Evolutionary conservation across 495 filamentous ascomycete species (phyloP), one percentile per base, ranked within the genome.

Genomic region (Penicilliopsis zonata): DNA sequence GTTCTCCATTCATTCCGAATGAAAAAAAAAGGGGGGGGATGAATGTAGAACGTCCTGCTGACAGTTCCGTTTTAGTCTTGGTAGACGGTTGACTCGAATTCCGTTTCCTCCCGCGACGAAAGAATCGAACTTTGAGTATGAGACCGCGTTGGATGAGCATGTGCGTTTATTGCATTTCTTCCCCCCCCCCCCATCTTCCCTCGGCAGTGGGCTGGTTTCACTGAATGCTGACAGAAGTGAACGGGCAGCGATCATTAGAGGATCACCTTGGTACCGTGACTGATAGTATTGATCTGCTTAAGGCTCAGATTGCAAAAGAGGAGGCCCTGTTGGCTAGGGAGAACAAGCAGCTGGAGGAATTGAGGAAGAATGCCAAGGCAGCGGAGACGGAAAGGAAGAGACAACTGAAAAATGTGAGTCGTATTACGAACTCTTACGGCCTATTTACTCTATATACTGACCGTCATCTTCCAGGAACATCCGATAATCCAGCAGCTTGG

Each of bases 21-120:
- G n/a, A n/a, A n/a, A n/a, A n/a, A n/a, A n/a, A 24, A 7, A 7
- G 22, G 22, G 7, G 22, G 6, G 22, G 7, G 38, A 33, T 10
- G 28, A 6, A 20, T 29, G 30, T 33, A 9, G 23, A 17, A 18
- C n/a, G 15, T 34, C 4, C 26, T 5, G 5, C n/a, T 28, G 5
- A 10, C n/a, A 22, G 5, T 17, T 34, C 9, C 16, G 26, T 32
- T 20, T 13, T 28, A 66, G 59, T 34, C 50, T 76, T 24, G 60
- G 50, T 29, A 64, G 57, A 37, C 54, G 62, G 24, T 45, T 78
- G 9, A 68, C 70, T 17, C 58, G 63, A 25, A 69, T 75, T 59
- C 71, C 71, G 18, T 76, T 81, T 37, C 76, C 76, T 2, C 69
- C 64, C 5, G 52, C 61, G 26, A 63, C 70, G 4, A 69, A 65